Evolutionary conservation across 257 asterid species (phyloP).

Genomic region (Solanum okadae): DNA sequence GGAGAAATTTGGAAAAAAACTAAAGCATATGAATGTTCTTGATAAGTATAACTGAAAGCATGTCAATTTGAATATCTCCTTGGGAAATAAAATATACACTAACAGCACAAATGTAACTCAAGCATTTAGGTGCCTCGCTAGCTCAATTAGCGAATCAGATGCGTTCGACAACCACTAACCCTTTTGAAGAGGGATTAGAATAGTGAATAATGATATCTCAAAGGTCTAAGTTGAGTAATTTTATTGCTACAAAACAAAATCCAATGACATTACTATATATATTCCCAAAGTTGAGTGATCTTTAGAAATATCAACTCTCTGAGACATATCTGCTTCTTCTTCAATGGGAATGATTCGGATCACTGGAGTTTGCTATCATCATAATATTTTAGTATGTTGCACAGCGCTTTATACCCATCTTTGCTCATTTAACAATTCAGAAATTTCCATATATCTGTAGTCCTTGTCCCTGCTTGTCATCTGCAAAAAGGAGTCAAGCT

Average conservation of each 20-base stretch:
- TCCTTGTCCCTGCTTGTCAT: slow-evolving; percentile 98
- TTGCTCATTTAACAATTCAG: slow-evolving; percentile 86
- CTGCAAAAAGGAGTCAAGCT: slow-evolving; percentile 25
- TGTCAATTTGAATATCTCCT: neutral
- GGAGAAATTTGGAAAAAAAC: neutral
- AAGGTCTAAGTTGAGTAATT: too few relatives aligned
- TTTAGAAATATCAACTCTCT: too few relatives aligned
- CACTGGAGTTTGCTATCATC: too few relatives aligned
- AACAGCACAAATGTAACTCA: neutral
- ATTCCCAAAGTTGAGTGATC: too few relatives aligned
- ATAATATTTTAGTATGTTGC: too few relatives aligned
- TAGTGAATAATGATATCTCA: too few relatives aligned
- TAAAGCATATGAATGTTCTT: neutral
- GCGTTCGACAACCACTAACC: too few relatives aligned
- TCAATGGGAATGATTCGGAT: too few relatives aligned
- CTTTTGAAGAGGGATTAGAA: too few relatives aligned
- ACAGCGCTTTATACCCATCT: slow-evolving; percentile 24
- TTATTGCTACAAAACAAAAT: too few relatives aligned
- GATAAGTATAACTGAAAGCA: neutral
- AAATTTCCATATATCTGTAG: slow-evolving; percentile 91
- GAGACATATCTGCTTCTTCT: too few relatives aligned
- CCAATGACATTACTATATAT: too few relatives aligned
- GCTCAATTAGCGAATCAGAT: neutral
- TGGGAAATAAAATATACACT: neutral
- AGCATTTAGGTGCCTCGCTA: neutral